Percentiles rank a stretch among this genome's conserved stretches.
phyloP scores from a whole-genome alignment of 352 stramenopile genomes.

The Plasmopara viticola region DNA sequence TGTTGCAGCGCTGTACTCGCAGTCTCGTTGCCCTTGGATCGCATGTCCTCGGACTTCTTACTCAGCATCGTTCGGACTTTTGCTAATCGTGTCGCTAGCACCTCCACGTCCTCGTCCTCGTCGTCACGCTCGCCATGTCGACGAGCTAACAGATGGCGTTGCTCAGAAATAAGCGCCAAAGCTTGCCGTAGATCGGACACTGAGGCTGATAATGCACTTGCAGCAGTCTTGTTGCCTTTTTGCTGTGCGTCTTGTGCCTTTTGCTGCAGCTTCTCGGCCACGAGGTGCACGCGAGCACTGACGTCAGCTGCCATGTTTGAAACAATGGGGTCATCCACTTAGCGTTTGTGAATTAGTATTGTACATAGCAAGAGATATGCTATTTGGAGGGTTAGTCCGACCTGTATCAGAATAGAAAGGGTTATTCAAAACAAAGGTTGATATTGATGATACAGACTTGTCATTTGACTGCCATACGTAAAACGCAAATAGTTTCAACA shows the following conservation, averaged over 20 bases:
- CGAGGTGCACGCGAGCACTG: slow-evolving; percentile 55
- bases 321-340: too few species aligned
- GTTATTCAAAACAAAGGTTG: too few species aligned
- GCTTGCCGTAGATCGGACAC: slow-evolving; percentile 52
- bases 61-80: slow-evolving; percentile 49
- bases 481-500: too few species aligned
- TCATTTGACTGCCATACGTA: too few species aligned
- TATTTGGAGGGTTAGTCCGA: too few species aligned
- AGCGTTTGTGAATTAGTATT: too few species aligned
- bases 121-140: slow-evolving; percentile 23
- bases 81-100: slow-evolving; percentile 31
- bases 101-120: slow-evolving; percentile 23
- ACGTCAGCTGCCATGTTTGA: slow-evolving; percentile 41
- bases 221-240: slow-evolving; percentile 46
- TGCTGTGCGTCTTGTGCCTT: slow-evolving; percentile 60
- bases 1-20: slow-evolving; percentile 50
- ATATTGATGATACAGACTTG: too few species aligned
- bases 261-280: slow-evolving; percentile 69
- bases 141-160: slow-evolving; percentile 37
- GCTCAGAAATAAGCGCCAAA: slow-evolving; percentile 45
- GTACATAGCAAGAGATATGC: too few species aligned
- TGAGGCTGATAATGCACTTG: slow-evolving; percentile 38
- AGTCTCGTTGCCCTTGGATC: slow-evolving; percentile 51
- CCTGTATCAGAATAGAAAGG: too few species aligned
- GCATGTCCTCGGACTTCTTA: slow-evolving; percentile 79